Conservation (phyloP, 2,329 filamentous ascomycete species). For the Chaetomiaceae sp. region DNA sequence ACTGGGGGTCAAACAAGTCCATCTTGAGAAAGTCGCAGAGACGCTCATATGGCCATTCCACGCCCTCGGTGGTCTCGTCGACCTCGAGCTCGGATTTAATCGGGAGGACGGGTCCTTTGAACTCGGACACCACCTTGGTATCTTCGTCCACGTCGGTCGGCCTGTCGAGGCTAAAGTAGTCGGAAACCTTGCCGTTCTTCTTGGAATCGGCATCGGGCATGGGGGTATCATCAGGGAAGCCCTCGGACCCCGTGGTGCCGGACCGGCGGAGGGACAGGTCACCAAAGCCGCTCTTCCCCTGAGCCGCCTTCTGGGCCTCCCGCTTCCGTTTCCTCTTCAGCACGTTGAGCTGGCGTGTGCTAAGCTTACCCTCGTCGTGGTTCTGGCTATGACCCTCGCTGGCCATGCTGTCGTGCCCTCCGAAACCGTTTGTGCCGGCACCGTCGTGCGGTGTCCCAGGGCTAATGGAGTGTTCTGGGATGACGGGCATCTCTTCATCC, state of each 20-base stretch:
- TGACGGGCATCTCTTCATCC: conserved; percentile 68
- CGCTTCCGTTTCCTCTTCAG: conserved; percentile 91
- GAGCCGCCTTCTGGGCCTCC: conserved; percentile 76
- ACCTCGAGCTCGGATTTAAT: conserved; percentile 83
- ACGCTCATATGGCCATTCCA: conserved; percentile 90
- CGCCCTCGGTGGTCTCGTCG: conserved; percentile 69
- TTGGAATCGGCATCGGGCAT: conserved; percentile 47
- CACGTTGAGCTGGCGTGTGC: conserved; percentile 89
- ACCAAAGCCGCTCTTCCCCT: conserved; percentile 83
- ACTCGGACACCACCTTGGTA: conserved; percentile 87
- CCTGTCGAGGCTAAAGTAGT: conserved; percentile 89
- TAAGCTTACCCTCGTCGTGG: conserved; percentile 67
- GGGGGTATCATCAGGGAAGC: conserved; percentile 56
- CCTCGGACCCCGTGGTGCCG: conserved; percentile 58
- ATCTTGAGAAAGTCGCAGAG: conserved; percentile 91
- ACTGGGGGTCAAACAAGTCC: conserved; percentile 87
- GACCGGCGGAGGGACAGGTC: conserved; percentile 70
- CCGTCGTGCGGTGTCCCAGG: conserved; percentile 44
- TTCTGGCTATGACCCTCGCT: conserved; percentile 36
- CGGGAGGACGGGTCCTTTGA: conserved; percentile 75
- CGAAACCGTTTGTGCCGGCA: conserved; percentile 29
- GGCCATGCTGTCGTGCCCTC: conserved; percentile 30
- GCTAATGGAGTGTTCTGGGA: conserved; percentile 52
- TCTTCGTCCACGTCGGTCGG: conserved; percentile 77
- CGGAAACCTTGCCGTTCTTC: conserved; percentile 61